Conservation (phyloP, 768 basidiomycete species). For the Agaricus subrufescens region DNA sequence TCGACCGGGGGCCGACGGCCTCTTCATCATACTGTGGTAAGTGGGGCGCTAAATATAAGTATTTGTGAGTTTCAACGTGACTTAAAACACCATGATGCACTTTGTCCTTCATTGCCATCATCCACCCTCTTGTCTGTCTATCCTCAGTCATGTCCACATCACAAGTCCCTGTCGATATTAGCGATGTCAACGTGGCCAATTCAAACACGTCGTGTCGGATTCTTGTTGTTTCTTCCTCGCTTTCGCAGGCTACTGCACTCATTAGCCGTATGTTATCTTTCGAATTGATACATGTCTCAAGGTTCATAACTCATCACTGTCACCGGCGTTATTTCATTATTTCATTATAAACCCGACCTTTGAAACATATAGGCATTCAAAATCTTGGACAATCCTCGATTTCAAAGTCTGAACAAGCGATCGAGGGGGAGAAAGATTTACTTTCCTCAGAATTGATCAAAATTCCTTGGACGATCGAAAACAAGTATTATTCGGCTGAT, state of each 20-base stretch:
- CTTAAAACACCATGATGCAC: neutral
- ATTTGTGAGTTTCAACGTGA: constrained; percentile 1
- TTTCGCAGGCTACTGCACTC: constrained; percentile 22
- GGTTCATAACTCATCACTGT: constrained; percentile 8
- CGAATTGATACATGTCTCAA: constrained; percentile 7
- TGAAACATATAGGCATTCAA: constrained; percentile 10
- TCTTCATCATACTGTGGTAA: neutral
- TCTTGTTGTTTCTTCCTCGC: constrained; percentile 24
- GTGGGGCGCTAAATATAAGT: neutral
- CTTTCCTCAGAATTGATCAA: constrained; percentile 15
- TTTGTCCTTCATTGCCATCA: neutral
- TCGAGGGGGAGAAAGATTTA: neutral
- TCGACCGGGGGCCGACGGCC: too few species aligned
- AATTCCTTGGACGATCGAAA: constrained; percentile 72
- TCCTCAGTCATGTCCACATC: neutral
- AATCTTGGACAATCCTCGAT: neutral
- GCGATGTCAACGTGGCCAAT: constrained; percentile 11
- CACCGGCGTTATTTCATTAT: neutral
- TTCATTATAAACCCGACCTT: neutral
- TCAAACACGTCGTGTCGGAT: constrained; percentile 27
- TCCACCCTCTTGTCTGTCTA: neutral
- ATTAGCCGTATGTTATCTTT: constrained; percentile 23
- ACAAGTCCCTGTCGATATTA: neutral
- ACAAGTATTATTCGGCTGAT: constrained; percentile 78
- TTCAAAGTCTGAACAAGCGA: constrained; percentile 15